These are phyloP conservation scores for Gymnopilus junonius DNA, from an alignment of 768 basidiomycete species.

Conservation along the genomic window DNA sequence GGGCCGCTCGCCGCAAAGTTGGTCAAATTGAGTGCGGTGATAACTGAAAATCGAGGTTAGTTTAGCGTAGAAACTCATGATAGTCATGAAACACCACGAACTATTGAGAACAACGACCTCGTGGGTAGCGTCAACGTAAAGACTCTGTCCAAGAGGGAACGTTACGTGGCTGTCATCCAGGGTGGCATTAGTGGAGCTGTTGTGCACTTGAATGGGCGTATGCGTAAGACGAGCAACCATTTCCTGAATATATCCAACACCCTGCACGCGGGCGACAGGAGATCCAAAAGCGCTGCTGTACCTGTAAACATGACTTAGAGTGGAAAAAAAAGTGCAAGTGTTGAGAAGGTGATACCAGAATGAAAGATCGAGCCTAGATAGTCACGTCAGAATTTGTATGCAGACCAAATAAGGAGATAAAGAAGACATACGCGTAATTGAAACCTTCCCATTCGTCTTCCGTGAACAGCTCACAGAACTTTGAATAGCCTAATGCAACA, in stretches of 20 bases:
- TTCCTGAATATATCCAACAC: slow-evolving; percentile 83
- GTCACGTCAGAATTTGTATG: not conserved
- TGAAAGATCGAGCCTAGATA: slow-evolving; percentile 53
- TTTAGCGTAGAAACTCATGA: not conserved
- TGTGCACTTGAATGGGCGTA: slow-evolving; percentile 68
- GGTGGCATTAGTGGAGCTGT: slow-evolving; percentile 86
- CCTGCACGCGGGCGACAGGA: slow-evolving; percentile 74
- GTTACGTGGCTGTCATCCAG: slow-evolving; percentile 69
- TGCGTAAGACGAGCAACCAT: slow-evolving; percentile 82
- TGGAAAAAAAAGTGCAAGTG: slow-evolving; percentile 1
- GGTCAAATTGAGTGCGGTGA: slow-evolving; percentile 86
- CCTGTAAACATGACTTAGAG: slow-evolving; percentile 30
- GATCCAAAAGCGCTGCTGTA: slow-evolving; percentile 84
- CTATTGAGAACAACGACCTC: slow-evolving; percentile 91
- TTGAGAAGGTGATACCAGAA: slow-evolving; percentile 37
- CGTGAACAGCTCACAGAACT: slow-evolving; percentile 90
- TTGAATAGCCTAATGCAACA: slow-evolving; percentile 89
- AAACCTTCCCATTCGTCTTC: slow-evolving; percentile 94
- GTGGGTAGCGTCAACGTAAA: slow-evolving; percentile 91
- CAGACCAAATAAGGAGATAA: not conserved
- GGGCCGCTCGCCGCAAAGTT: slow-evolving; percentile 76
- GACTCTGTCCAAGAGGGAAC: slow-evolving; percentile 70
- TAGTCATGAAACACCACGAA: slow-evolving; percentile 34
- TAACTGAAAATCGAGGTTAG: slow-evolving; percentile 44
- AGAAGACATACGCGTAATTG: slow-evolving; percentile 71